These are phyloP conservation scores for Tympanopsis confertula DNA, from an alignment of 2,329 filamentous ascomycete species.

Conservation along the genomic window DNA sequence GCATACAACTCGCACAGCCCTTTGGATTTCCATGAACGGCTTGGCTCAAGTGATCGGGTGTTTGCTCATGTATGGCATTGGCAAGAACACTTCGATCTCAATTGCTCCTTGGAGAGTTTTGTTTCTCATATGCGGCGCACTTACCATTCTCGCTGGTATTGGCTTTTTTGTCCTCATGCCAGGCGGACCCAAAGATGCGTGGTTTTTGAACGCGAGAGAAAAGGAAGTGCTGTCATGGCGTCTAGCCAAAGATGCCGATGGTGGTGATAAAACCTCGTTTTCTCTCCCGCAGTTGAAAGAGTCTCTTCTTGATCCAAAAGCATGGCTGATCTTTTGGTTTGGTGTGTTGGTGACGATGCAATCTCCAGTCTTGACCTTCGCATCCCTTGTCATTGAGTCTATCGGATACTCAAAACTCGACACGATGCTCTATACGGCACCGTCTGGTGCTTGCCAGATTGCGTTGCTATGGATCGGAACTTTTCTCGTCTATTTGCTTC, in stretches of 20 bases:
- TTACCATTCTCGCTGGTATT: conserved; percentile 28
- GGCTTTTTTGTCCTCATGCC: conserved; percentile 34
- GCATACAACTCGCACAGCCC: conserved; percentile 17
- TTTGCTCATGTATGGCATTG: conserved; percentile 38
- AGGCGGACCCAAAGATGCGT: conserved; percentile 28
- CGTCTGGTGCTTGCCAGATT: conserved; percentile 34
- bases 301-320: conserved; percentile 26
- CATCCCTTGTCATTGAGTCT: conserved; percentile 33
- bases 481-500: conserved; percentile 22
- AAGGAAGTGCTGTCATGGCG: conserved; percentile 23
- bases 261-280: conserved; percentile 26
- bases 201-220: conserved; percentile 32
- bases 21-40: conserved; percentile 32
- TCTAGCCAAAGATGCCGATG: conserved; percentile 17
- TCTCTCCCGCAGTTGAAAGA: conserved; percentile 28
- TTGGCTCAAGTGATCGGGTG: conserved; percentile 30
- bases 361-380: conserved; percentile 33
- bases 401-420: conserved; percentile 29
- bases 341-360: conserved; percentile 32
- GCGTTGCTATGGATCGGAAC: conserved; percentile 31
- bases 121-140: conserved; percentile 35
- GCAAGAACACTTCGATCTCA: conserved; percentile 20
- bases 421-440: conserved; percentile 33
- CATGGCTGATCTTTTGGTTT: conserved; percentile 31
- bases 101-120: conserved; percentile 32